Evolutionary conservation across 2,329 filamentous ascomycete genomes (phyloP).

Genomic region (Diaporthe ilicicola): DNA sequence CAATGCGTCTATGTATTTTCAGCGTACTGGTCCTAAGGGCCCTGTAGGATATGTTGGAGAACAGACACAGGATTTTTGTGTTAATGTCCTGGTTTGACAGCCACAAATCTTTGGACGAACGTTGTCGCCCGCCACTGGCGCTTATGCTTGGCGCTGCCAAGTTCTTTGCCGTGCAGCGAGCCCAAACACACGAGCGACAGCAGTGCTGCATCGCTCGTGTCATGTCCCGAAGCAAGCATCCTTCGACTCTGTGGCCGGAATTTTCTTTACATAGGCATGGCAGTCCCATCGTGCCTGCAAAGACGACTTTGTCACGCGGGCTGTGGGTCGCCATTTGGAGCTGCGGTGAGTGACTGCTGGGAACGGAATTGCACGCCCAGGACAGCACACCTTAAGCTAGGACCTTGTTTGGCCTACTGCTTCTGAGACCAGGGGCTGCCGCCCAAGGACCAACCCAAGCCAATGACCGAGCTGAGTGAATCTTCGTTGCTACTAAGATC

Average conservation of each 20-base stretch:
- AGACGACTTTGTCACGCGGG: background rate
- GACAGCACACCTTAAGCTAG: no score
- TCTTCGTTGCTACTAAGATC: background rate
- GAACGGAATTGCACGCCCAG: background rate
- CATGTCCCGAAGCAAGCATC: background rate
- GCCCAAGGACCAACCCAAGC: background rate
- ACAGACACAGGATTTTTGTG: no score
- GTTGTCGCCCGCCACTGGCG: background rate
- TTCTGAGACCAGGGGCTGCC: no score
- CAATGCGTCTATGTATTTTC: no score
- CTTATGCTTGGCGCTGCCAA: slow-evolving; percentile 23
- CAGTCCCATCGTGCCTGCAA: no score
- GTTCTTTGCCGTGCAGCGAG: background rate
- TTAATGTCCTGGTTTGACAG: background rate
- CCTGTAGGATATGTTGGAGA: no score
- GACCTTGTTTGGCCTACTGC: no score
- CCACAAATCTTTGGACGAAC: background rate
- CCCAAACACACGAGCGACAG: slow-evolving; percentile 10
- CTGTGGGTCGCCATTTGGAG: background rate
- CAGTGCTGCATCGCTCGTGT: background rate
- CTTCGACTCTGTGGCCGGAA: no score
- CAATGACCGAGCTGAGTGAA: background rate
- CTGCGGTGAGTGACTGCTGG: background rate
- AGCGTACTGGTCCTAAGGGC: no score
- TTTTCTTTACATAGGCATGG: background rate